A percentile compares a stretch with the other conserved stretches of the same genome.
phyloP scores from a whole-genome alignment of 2,329 filamentous ascomycete species.

The Microsporum audouinii region DNA sequence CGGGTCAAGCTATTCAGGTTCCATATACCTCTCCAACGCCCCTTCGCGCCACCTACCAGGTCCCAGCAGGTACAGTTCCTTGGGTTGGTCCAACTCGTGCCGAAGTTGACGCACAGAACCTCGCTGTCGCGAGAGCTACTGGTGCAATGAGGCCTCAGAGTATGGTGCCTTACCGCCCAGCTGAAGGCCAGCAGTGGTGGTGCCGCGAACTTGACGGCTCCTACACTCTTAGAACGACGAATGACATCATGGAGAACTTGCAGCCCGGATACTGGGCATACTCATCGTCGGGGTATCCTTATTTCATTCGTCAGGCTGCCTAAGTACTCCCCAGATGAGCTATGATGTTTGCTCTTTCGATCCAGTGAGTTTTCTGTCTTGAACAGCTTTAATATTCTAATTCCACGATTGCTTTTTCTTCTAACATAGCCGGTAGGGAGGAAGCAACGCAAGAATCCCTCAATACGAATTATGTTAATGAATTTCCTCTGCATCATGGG shows the following conservation, averaged over 20 bases:
- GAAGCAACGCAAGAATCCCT: neutral
- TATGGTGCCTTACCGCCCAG: slow-evolving; percentile 23
- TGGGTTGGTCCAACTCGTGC: slow-evolving; percentile 17
- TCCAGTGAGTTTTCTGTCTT: neutral
- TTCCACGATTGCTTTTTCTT: too few species aligned
- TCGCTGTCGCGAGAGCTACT: slow-evolving; percentile 17
- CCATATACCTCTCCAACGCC: slow-evolving; percentile 8
- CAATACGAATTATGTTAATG: neutral
- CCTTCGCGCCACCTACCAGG: neutral
- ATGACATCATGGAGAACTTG: slow-evolving; percentile 21
- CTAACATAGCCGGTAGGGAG: neutral
- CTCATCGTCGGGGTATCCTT: slow-evolving; percentile 8
- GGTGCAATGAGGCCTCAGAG: slow-evolving; percentile 18
- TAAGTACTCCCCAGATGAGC: neutral
- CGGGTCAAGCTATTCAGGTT: neutral
- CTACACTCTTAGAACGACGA: slow-evolving; percentile 24
- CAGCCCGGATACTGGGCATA: slow-evolving; percentile 22
- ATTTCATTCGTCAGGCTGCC: slow-evolving; percentile 10
- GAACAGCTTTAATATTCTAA: neutral
- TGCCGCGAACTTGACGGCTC: slow-evolving; percentile 26
- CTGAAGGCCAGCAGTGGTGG: slow-evolving; percentile 24
- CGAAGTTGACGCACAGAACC: slow-evolving; percentile 23
- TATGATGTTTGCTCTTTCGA: neutral
- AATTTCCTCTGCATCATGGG: neutral
- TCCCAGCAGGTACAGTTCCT: slow-evolving; percentile 8